These are phyloP conservation scores for Cubamyces sp. DNA, from an alignment of 768 basidiomycete species.

Conservation along the genomic window DNA sequence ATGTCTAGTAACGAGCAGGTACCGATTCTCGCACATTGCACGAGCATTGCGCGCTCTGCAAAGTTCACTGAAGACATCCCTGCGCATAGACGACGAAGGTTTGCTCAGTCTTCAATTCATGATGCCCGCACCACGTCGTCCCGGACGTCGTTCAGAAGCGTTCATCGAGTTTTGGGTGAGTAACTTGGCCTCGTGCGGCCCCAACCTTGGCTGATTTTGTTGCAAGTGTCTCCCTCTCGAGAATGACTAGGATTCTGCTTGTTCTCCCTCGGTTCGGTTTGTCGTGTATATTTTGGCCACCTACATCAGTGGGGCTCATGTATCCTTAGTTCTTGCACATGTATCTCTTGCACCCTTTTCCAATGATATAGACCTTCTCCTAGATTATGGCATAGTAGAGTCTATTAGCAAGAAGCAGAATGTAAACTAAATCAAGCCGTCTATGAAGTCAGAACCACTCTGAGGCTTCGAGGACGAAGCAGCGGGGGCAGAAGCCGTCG, in stretches of 20 bases:
- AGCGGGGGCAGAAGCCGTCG: constrained; percentile 20
- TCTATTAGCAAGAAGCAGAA: constrained; percentile 14
- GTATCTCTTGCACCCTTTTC: constrained; percentile 23
- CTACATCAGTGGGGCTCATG: not conserved
- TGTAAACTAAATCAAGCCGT: constrained; percentile 28
- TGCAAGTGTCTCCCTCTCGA: constrained; percentile 34
- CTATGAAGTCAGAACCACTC: constrained; percentile 25
- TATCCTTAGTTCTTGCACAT: constrained; percentile 13
- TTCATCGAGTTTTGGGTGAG: constrained; percentile 91
- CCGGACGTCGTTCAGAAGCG: constrained; percentile 48
- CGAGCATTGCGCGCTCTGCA: constrained; percentile 76
- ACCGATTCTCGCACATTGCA: constrained; percentile 78
- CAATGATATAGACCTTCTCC: constrained; percentile 46
- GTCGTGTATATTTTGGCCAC: not conserved
- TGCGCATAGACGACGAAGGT: constrained; percentile 84
- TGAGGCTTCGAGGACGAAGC: constrained; percentile 24
- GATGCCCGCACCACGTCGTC: constrained; percentile 58
- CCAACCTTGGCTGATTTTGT: not conserved
- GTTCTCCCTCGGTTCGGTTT: not conserved
- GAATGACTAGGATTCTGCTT: constrained; percentile 9
- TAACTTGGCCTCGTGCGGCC: constrained; percentile 11
- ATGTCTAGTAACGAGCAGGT: constrained; percentile 49
- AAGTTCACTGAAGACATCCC: constrained; percentile 83
- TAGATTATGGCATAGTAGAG: not conserved
- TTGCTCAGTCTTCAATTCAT: constrained; percentile 88